Evolutionary conservation across 371 early-diverging fungal genomes (phyloP).

Genomic region (Dinochytrium kinnereticum): DNA sequence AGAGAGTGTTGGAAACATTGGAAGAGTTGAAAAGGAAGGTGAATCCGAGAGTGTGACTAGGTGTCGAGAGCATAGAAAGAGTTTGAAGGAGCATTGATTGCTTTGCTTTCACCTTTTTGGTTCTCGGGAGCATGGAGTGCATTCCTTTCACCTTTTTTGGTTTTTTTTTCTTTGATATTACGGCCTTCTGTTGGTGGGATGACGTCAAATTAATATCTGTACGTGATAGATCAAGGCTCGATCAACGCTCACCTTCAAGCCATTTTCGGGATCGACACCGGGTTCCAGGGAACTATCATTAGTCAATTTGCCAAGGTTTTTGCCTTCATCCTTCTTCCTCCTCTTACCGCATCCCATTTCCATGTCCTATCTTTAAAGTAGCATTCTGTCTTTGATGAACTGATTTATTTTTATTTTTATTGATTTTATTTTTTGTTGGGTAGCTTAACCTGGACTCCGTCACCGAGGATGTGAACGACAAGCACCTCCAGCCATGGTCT

Average conservation of each 20-base stretch:
- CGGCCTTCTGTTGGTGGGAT: conserved; percentile 2
- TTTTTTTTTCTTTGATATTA: too few relatives aligned
- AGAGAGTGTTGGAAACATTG: too few relatives aligned
- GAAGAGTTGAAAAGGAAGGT: too few relatives aligned
- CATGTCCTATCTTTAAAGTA: too few relatives aligned
- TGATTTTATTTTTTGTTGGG: neutral
- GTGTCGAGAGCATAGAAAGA: too few relatives aligned
- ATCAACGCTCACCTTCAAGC: conserved; percentile 71
- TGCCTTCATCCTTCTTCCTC: neutral
- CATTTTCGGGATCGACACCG: conserved; percentile 83
- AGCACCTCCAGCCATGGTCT: conserved; percentile 71
- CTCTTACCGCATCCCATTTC: neutral
- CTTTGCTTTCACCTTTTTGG: too few relatives aligned
- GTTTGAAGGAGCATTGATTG: too few relatives aligned
- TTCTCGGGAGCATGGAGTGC: too few relatives aligned
- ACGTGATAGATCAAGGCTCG: conserved; percentile 72
- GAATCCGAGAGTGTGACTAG: too few relatives aligned
- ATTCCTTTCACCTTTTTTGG: too few relatives aligned
- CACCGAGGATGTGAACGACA: conserved; percentile 90
- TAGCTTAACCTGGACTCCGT: conserved; percentile 80
- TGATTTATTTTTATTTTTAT: too few relatives aligned
- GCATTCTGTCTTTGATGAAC: too few relatives aligned
- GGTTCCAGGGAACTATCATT: conserved; percentile 80
- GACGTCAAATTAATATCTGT: neutral
- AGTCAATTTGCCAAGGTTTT: conserved; percentile 80